Evolutionary conservation across 176 grass and related monocot species (phyloP).

Genomic region (Avena atlantica): DNA sequence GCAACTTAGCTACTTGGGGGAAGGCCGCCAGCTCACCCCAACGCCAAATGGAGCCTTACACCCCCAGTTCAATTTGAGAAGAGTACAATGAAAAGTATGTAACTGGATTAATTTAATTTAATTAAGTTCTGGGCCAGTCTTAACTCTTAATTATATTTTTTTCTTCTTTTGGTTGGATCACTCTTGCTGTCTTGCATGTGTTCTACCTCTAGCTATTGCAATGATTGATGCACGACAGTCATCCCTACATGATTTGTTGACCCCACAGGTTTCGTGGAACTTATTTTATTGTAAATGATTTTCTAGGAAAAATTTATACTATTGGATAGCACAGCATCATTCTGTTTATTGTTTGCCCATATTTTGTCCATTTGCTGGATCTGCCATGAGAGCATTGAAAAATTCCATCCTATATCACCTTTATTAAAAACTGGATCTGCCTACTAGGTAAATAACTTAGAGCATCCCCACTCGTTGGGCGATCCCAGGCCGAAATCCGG

Average conservation of each 20-base stretch:
- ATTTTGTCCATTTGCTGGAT: conserved; percentile 17
- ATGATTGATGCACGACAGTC: not conserved
- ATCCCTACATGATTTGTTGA: conserved; percentile 22
- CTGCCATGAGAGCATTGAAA: conserved; percentile 1
- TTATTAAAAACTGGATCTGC: not conserved
- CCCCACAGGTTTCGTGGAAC: not conserved
- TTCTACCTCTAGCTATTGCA: conserved; percentile 16
- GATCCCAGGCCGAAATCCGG: no score
- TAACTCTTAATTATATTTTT: conserved; percentile 7
- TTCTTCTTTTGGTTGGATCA: not conserved
- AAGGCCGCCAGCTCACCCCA: not conserved
- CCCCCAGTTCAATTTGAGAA: not conserved
- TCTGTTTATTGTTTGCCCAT: conserved; percentile 14
- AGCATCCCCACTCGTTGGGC: no score
- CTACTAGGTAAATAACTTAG: not conserved
- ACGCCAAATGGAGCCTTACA: not conserved
- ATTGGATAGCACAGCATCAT: not conserved
- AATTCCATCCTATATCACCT: not conserved
- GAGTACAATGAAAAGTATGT: not conserved
- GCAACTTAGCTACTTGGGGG: not conserved
- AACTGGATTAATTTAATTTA: not conserved
- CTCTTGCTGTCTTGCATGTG: conserved; percentile 7
- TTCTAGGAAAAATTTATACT: not conserved
- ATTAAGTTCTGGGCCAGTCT: conserved; percentile 3
- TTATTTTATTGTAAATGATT: not conserved